Evolutionary conservation across 1,139 yeast species (phyloP).

Genomic region (Blastobotrys proliferans): DNA sequence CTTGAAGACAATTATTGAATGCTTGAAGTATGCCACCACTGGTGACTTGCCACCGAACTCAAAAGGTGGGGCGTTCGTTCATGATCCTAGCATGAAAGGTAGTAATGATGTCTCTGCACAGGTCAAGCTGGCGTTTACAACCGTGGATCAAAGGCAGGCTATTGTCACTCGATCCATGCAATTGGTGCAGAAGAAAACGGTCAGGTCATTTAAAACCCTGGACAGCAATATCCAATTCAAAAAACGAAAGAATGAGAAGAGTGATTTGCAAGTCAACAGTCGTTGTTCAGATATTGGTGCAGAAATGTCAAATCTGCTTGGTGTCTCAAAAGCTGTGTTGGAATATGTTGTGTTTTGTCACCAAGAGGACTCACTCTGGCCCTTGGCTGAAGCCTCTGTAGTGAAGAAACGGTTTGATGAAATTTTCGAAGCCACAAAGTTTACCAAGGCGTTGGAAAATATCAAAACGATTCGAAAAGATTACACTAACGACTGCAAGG

Average conservation of each 20-base stretch:
- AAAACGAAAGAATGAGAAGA: slow-evolving; percentile 43
- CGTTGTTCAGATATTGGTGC: slow-evolving; percentile 82
- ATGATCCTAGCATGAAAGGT: slow-evolving; percentile 75
- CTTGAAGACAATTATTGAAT: slow-evolving; percentile 73
- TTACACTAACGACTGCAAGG: slow-evolving; percentile 65
- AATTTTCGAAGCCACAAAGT: slow-evolving; percentile 91
- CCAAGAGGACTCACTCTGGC: slow-evolving; percentile 97
- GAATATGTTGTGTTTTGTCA: slow-evolving; percentile 96
- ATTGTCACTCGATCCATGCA: slow-evolving; percentile 84
- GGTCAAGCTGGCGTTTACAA: slow-evolving; percentile 79
- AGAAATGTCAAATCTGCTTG: slow-evolving; percentile 76
- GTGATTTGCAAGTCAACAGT: slow-evolving; percentile 70
- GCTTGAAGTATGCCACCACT: slow-evolving; percentile 88
- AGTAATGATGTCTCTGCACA: slow-evolving; percentile 81
- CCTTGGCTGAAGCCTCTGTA: slow-evolving; percentile 76
- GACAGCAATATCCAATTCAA: slow-evolving; percentile 68
- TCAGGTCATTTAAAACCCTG: slow-evolving; percentile 77
- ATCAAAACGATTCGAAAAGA: slow-evolving; percentile 75
- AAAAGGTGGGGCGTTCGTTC: slow-evolving; percentile 93
- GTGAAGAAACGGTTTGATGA: slow-evolving; percentile 93
- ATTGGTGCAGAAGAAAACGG: slow-evolving; percentile 55
- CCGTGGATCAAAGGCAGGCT: slow-evolving; percentile 72
- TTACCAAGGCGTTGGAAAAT: slow-evolving; percentile 82
- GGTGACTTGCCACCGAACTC: slow-evolving; percentile 96
- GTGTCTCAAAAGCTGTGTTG: slow-evolving; percentile 81